phyloP scores from a whole-genome alignment of 345 rosid species.

The Hibiscus tridactylites region DNA sequence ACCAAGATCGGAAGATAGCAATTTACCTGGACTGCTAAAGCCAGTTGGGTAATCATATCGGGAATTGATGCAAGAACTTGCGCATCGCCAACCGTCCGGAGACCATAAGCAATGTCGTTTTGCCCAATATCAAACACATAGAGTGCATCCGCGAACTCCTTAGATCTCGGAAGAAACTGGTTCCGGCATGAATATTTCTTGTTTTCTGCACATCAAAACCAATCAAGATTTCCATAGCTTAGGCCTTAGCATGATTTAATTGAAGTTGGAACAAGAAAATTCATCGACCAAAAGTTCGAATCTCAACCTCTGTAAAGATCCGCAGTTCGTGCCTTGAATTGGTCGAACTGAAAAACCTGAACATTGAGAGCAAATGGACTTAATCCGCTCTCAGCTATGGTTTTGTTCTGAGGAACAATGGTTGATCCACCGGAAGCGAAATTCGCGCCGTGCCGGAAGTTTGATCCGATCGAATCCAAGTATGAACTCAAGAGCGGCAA shows the following conservation, averaged over 20 bases:
- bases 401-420: constrained; percentile 68
- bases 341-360: constrained; percentile 69
- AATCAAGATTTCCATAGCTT: background rate
- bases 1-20: background rate
- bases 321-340: constrained; percentile 56
- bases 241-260: too few species aligned
- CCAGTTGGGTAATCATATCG: constrained; percentile 6
- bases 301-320: constrained; percentile 40
- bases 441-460: constrained; percentile 79
- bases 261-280: background rate
- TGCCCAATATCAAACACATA: constrained; percentile 17
- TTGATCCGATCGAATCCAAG: constrained; percentile 71
- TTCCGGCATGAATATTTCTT: background rate
- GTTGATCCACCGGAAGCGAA: constrained; percentile 94
- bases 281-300: background rate
- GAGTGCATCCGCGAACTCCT: constrained; percentile 14
- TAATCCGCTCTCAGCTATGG: constrained; percentile 64
- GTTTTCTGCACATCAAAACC: background rate
- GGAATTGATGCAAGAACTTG: constrained; percentile 7
- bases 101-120: constrained; percentile 13
- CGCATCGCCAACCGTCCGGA: constrained; percentile 8
- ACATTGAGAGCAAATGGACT: constrained; percentile 84
- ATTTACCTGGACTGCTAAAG: constrained; percentile 7
- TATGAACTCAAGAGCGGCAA: constrained; percentile 80
- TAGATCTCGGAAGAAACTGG: constrained; percentile 4